phyloP scores from a whole-genome alignment of 1,284 basidiomycete genomes.

The Papiliotrema nemorosa region DNA sequence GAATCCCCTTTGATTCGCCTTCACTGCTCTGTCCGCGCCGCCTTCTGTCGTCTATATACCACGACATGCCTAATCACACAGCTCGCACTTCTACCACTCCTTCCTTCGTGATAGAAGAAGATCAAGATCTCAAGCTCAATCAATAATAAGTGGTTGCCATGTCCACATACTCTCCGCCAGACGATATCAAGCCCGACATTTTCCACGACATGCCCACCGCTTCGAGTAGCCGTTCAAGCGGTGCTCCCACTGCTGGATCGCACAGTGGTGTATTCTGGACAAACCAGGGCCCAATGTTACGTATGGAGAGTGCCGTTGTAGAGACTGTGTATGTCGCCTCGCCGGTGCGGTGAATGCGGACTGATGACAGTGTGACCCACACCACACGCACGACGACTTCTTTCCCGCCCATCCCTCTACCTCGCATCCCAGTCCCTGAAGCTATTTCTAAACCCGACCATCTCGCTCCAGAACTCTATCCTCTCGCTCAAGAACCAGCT shows the following conservation, averaged over 20 bases:
- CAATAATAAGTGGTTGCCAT: not conserved
- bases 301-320: conserved; percentile 43
- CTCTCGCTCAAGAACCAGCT: conserved; percentile 39
- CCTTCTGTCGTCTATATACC: not conserved
- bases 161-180: not conserved
- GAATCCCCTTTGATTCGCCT: not conserved
- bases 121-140: too few species aligned
- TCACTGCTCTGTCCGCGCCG: not conserved
- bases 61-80: not conserved
- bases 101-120: too few species aligned
- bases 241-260: not conserved
- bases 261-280: conserved; percentile 15
- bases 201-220: not conserved
- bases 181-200: not conserved
- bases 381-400: conserved; percentile 44
- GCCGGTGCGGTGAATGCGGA: not conserved
- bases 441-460: conserved; percentile 26
- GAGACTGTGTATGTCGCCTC: conserved; percentile 41
- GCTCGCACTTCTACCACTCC: too few species aligned
- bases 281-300: conserved; percentile 27
- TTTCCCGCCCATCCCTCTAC: conserved; percentile 43
- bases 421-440: conserved; percentile 37
- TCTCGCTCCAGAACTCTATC: conserved; percentile 32
- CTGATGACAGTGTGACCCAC: conserved; percentile 36
- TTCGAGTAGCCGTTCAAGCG: not conserved